Evolutionary conservation across 2,329 filamentous ascomycete species (phyloP), one percentile per base, ranked within the genome.

Genomic region (Apiospora sp.): DNA sequence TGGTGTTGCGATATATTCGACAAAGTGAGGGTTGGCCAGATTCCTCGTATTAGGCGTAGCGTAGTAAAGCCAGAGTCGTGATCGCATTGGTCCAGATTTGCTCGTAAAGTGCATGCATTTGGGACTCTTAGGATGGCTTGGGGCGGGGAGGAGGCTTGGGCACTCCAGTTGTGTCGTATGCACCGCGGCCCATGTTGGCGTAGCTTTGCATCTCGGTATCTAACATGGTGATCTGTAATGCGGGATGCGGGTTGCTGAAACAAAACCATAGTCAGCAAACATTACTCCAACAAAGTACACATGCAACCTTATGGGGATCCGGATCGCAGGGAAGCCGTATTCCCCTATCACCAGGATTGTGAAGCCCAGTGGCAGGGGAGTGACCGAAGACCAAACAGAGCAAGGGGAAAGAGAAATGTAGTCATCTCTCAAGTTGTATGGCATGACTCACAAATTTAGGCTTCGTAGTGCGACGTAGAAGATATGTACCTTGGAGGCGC

Each of bases 171-270:
- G 80, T 81, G 73, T 81, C 80, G 64, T 81, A 81, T 74, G 80
- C 80, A 67, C 80, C 80, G 61, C 80, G 80, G 75, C 80, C 80
- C 80, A 81, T 81, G 76, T 81, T 81, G 71, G 79, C 74, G 76
- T 78, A 72, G 49, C 61, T 77, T 74, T 75, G 76, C 70, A 75
- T 74, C 68, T 80, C 80, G 75, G 77, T 78, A 72, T 74, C 74
- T 75, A 77, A 74, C 80, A 81, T 81, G 76, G 48, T 58, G 30
- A 41, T 70, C 48, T 54, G 48, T 24, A 70, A 70, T 46, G 27
- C 27, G 68, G 68, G 48, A 61, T 41, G 68, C n/a, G 44, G 43
- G 44, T 37, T 44, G 64, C 71, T 37, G 49, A 67, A 64, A 69
- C 69, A 44, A 64, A 54, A 46, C 10, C 48, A 71, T 51, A 30